Evolutionary conservation across 176 grass and related monocot species (phyloP).

Genomic region (Carex pumila): DNA sequence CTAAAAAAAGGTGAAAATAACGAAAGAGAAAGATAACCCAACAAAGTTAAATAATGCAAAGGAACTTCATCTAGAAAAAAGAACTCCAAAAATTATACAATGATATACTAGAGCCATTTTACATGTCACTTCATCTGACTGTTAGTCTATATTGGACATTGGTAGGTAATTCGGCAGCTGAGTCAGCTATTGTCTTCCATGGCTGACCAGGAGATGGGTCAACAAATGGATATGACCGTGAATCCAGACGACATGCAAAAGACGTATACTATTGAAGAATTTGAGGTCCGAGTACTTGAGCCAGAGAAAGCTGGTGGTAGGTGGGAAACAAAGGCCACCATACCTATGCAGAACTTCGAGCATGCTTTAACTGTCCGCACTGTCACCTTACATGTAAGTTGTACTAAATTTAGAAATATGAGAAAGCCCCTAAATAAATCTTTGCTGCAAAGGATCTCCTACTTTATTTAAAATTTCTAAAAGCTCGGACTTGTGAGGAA

Average conservation of each 20-base stretch:
- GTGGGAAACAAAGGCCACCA: constrained; percentile 61
- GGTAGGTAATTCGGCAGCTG: constrained; percentile 61
- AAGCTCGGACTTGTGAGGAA: not conserved
- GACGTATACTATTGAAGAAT: constrained; percentile 76
- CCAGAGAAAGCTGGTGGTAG: constrained; percentile 54
- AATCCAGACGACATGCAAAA: constrained; percentile 74
- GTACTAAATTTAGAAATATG: not conserved
- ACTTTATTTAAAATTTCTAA: not conserved
- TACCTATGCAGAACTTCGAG: constrained; percentile 87
- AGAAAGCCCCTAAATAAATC: not conserved
- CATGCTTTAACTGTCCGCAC: constrained; percentile 82
- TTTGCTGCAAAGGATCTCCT: not conserved
- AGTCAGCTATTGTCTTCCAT: constrained; percentile 74
- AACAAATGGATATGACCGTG: constrained; percentile 53
- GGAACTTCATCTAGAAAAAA: not conserved
- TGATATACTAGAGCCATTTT: not conserved
- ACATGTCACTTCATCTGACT: not conserved
- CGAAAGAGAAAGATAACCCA: not conserved
- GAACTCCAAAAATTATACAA: not conserved
- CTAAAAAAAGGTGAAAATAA: not conserved
- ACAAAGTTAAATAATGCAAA: not conserved
- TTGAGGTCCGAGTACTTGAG: constrained; percentile 79
- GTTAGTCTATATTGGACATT: constrained; percentile 9
- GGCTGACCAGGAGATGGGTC: constrained; percentile 62
- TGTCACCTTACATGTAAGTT: constrained; percentile 75